Percentiles rank a stretch among this genome's conserved stretches.
These are phyloP conservation scores for Emericellopsis cladophorae DNA, from an alignment of 2,329 filamentous ascomycete species.

Conservation along the genomic window DNA sequence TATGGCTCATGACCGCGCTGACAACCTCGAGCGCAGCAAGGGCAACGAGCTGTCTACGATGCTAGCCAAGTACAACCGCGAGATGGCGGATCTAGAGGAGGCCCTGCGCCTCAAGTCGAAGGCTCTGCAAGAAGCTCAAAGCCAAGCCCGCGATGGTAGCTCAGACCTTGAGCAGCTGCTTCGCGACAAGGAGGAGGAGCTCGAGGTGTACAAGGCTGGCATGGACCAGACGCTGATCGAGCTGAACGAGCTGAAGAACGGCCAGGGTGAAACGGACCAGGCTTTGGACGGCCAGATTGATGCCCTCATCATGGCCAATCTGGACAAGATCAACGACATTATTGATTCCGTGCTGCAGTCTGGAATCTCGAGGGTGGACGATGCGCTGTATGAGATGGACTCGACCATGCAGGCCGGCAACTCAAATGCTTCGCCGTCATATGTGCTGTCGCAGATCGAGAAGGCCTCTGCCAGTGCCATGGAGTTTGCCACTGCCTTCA, in stretches of 20 bases:
- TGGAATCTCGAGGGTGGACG: conserved; percentile 86
- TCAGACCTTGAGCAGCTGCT: conserved; percentile 77
- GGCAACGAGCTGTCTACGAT: conserved; percentile 90
- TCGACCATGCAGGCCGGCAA: conserved; percentile 98
- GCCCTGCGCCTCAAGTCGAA: conserved; percentile 78
- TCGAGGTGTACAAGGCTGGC: conserved; percentile 94
- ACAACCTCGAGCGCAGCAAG: conserved; percentile 86
- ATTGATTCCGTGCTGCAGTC: conserved; percentile 94
- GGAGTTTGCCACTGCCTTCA: conserved; percentile 96
- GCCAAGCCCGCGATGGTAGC: conserved; percentile 66
- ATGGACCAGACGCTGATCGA: conserved; percentile 95
- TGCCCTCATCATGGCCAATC: conserved; percentile 70
- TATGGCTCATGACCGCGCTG: conserved; percentile 80
- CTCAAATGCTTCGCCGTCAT: conserved; percentile 90
- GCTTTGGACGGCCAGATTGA: conserved; percentile 87
- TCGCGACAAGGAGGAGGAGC: conserved; percentile 91
- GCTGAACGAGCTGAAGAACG: conserved; percentile 74
- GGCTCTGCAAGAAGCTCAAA: conserved; percentile 70
- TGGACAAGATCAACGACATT: conserved; percentile 92
- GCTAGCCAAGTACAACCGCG: conserved; percentile 90
- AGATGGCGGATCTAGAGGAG: conserved; percentile 94
- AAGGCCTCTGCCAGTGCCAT: conserved; percentile 91
- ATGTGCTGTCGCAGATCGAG: conserved; percentile 92
- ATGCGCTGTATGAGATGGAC: conserved; percentile 92
- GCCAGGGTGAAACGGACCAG: conserved; percentile 61